These are phyloP conservation scores for Podosphaera fusca DNA, from an alignment of 2,329 filamentous ascomycete genomes.

Conservation along the genomic window DNA sequence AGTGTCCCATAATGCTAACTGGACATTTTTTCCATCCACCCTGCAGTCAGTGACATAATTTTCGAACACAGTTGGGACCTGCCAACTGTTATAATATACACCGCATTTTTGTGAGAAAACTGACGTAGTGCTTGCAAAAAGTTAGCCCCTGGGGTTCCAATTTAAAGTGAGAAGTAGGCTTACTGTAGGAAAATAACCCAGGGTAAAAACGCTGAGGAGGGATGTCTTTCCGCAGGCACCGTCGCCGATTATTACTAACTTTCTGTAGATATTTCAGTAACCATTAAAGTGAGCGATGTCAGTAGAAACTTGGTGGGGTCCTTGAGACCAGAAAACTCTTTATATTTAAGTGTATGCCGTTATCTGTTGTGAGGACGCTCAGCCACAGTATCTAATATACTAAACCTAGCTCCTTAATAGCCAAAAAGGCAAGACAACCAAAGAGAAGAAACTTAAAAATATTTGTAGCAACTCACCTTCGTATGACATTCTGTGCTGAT, in stretches of 20 bases:
- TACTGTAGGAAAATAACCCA: conserved; percentile 94
- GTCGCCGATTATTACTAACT: conserved; percentile 89
- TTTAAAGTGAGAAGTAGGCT: conserved; percentile 17
- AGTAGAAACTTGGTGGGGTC: background rate
- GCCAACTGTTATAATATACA: conserved; percentile 22
- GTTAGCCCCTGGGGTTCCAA: conserved; percentile 4
- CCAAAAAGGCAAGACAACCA: too few species aligned
- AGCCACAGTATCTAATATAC: too few species aligned
- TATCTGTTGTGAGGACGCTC: too few species aligned
- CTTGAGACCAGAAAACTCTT: background rate
- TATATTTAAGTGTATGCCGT: too few species aligned
- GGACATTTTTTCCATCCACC: conserved; percentile 96
- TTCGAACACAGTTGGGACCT: conserved; percentile 95
- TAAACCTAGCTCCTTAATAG: too few species aligned
- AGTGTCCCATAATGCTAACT: conserved; percentile 97
- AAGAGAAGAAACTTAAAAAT: background rate
- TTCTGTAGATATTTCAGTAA: conserved; percentile 28
- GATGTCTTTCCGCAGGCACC: conserved; percentile 97
- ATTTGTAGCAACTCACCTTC: conserved; percentile 17
- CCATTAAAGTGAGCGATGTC: background rate
- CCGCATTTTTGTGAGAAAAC: conserved; percentile 1
- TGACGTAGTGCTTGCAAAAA: conserved; percentile 25
- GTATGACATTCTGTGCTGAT: conserved; percentile 21
- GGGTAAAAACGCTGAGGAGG: conserved; percentile 87
- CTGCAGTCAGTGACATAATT: conserved; percentile 98